Base-by-base conservation (phyloP, 371 early-diverging fungal genomes). In the Smittium culicis region DNA sequence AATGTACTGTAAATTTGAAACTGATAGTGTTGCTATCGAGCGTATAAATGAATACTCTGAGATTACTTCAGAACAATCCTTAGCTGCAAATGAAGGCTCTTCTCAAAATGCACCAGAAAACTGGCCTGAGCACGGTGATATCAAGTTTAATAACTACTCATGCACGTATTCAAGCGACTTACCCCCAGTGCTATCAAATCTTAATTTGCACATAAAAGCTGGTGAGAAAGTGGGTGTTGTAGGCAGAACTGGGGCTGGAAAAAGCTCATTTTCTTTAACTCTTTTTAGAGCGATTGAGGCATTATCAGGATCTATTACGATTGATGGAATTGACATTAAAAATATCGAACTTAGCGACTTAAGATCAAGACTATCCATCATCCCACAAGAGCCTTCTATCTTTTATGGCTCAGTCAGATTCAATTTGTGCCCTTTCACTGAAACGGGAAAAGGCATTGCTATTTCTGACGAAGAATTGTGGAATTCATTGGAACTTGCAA, bases 21-120 rank as follows among this genome's bases (percentile, higher is more conserved):
- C 89, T 88, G 82, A 86, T 68, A 82, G 89, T 83, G 88, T 89
- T 81, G 81, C 85, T 14, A 85, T 94, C 55, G 93, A 94, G 66
- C 88, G 95, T 67, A 81, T 91, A 0, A 77, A 81, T 20, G 87
- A 92, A 70, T 94, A 91, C 70, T 86, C 92, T 29, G 91, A 35
- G 35, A 67, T 79, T 72, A 90, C 29, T 80, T 84, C 55, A 75
- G 83, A 31, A 92, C 93, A 73, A 85, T 84, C 68, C 83, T 82
- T 71, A 27, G 72, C 67, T 0, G 65, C 74, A 16, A 62, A 66
- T 5, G 76, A 65, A 30, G 61, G 66, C 68, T 45, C 45, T 11
- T 5, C 5, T 20, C 45, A 45, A 45, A 78, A 66, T 29, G 83
- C 69, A 61, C 81, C 79, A 62, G 67, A 80, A 1, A 71, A 70